A percentile compares a stretch with the other conserved stretches of the same genome.
These are phyloP conservation scores for Lophiostoma macrostomum DNA, from an alignment of 495 filamentous ascomycete species.

Conservation along the genomic window DNA sequence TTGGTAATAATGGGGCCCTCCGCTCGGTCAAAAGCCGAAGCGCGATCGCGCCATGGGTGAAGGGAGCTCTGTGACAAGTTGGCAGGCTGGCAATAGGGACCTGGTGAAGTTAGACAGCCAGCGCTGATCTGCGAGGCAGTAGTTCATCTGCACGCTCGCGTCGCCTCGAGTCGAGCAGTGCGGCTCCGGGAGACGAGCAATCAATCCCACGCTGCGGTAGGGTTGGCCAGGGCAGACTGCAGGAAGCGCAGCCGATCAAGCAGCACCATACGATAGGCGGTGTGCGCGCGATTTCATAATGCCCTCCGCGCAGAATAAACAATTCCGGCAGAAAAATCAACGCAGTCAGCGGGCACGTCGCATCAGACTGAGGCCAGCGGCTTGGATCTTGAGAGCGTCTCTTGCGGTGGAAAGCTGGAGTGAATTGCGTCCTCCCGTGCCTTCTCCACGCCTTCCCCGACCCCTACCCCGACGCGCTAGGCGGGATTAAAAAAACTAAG, in stretches of 20 bases:
- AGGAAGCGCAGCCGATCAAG: background rate
- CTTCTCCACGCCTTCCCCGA: slow-evolving; percentile 9
- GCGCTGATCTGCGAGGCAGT: too few relatives aligned
- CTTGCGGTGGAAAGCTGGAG: background rate
- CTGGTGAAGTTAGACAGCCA: too few relatives aligned
- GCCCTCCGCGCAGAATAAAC: slow-evolving; percentile 15
- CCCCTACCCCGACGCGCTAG: background rate
- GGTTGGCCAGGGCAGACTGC: background rate
- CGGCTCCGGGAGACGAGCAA: background rate
- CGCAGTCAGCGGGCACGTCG: slow-evolving; percentile 1
- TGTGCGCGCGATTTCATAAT: background rate
- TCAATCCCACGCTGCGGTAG: slow-evolving; percentile 10
- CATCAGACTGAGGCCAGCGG: background rate
- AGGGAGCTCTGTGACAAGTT: too few relatives aligned
- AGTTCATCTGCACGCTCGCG: too few relatives aligned
- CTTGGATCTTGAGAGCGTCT: background rate
- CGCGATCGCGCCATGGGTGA: too few relatives aligned
- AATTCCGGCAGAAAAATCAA: slow-evolving; percentile 16
- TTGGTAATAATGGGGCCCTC: too few relatives aligned
- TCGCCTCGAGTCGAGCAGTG: too few relatives aligned
- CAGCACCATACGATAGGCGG: slow-evolving; percentile 6
- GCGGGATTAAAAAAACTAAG: slow-evolving; percentile 3
- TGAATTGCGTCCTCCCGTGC: background rate
- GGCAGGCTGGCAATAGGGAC: too few relatives aligned
- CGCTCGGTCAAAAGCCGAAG: too few relatives aligned